These are phyloP conservation scores for Xerocomus spinulosus DNA, from an alignment of 768 basidiomycete species.

Conservation along the genomic window DNA sequence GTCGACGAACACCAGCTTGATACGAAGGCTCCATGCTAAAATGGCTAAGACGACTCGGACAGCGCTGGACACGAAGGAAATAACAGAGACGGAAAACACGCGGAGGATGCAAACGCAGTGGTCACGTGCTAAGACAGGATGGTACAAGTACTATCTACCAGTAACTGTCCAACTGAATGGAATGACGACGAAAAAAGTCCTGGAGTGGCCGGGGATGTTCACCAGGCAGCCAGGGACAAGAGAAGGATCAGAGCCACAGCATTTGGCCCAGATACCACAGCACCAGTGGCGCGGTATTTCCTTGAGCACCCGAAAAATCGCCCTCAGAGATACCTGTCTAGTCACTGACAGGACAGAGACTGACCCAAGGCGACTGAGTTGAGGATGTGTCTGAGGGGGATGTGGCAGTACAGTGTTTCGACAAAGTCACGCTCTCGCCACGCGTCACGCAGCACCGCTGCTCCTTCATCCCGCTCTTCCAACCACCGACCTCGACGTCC, in stretches of 20 bases:
- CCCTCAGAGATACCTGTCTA: background rate
- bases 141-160: too few species aligned
- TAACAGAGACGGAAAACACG: slow-evolving; percentile 5
- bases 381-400: slow-evolving; percentile 1
- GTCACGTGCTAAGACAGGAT: slow-evolving; percentile 24
- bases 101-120: background rate
- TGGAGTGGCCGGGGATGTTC: too few species aligned
- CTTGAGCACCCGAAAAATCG: background rate
- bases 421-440: slow-evolving; percentile 28
- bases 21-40: slow-evolving; percentile 25
- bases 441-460: slow-evolving; percentile 31
- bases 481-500: slow-evolving; percentile 28
- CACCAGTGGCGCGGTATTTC: background rate
- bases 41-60: background rate
- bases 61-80: background rate
- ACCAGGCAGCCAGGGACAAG: background rate
- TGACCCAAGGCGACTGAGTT: background rate
- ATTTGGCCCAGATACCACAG: background rate
- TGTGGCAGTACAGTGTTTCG: slow-evolving; percentile 27
- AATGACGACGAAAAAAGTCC: background rate
- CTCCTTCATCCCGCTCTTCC: slow-evolving; percentile 35
- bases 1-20: slow-evolving; percentile 42
- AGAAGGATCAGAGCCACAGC: background rate
- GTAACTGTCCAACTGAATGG: background rate
- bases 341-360: background rate